These are phyloP conservation scores for Pinus taeda DNA, from an alignment of 75 land plant genomes.

Conservation along the genomic window DNA sequence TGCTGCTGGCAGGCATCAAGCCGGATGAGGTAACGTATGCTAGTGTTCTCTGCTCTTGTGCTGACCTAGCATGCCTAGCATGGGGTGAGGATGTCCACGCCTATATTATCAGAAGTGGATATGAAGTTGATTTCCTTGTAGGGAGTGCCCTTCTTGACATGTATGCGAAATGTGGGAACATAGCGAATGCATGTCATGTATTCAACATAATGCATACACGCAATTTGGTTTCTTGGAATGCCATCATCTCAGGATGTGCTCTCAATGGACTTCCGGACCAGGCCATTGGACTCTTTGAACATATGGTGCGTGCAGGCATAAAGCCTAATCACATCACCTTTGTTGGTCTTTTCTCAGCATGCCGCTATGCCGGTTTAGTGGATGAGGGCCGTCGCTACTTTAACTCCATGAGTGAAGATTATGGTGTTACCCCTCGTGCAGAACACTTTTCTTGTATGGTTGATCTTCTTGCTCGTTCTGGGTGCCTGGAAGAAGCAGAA, in stretches of 20 bases:
- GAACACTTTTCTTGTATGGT: constrained; percentile 62
- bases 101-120: constrained; percentile 14
- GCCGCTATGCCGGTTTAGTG: constrained; percentile 59
- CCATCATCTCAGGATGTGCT: constrained; percentile 51
- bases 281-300: constrained; percentile 39
- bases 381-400: constrained; percentile 40
- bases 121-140: constrained; percentile 36
- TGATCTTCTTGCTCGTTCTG: constrained; percentile 61
- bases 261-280: constrained; percentile 48
- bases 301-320: constrained; percentile 29
- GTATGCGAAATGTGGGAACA: constrained; percentile 53
- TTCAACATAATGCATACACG: constrained; percentile 31
- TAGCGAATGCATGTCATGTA: constrained; percentile 24
- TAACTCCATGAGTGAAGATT: constrained; percentile 31
- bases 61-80: constrained; percentile 28
- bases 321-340: constrained; percentile 65
- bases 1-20: constrained; percentile 34
- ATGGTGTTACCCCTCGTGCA: constrained; percentile 30
- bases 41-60: constrained; percentile 44
- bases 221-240: constrained; percentile 60
- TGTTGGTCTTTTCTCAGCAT: constrained; percentile 56
- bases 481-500: constrained; percentile 50
- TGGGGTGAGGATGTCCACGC: constrained; percentile 53
- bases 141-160: constrained; percentile 54
- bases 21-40: constrained; percentile 49